Evolutionary conservation across 208 protist species (phyloP), one percentile per base, ranked within the genome.

Genomic region (Wallacemonas collosoma): DNA sequence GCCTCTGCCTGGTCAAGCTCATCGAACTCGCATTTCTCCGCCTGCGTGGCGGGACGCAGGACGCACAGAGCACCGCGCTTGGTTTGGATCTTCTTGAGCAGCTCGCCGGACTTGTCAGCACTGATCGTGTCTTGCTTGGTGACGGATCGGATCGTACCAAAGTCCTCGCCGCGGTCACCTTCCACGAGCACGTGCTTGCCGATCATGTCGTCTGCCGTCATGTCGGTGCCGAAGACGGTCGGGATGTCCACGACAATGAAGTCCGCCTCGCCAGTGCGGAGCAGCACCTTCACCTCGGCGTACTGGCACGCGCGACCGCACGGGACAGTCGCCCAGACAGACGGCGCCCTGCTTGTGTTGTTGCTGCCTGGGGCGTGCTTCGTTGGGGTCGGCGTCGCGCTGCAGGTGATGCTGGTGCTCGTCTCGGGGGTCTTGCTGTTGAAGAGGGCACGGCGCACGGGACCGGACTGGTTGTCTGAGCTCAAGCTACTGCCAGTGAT

Each of bases 121-220:
- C 9, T 43, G 45, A 65, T 39, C 11, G 47, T 38, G 15, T 58
- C 45, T 17, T 38, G 14, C 4, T 47, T 56, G 40, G 60, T 45
- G 58, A 92, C 73, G 17, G 76, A 65, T 1, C 57, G 53, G 58
- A 96, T 85, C 50, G 68, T 53, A 41, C 92, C 92, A 39, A 95
- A 68, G 73, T 96, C 92, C 77, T 90, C 84, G 2, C 92, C 92
- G 47, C 89, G 87, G 64, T 95, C 89, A 7, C 90, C 89, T 50
- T 96, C 92, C 45, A 96, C 84, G 26, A 96, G 76, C 5, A 96
- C 92, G 65, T 91, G 80, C 15, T 69, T 68, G 17, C 76, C 83
- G 15, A 89, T 41, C 43, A 93, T 12, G 14, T 92, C 80, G 36
- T 81, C 77, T 26, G 72, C 79, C 53, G 84, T 60, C 36, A 81